These are phyloP conservation scores for Populus nigra DNA, from an alignment of 345 rosid genomes.

Conservation along the genomic window DNA sequence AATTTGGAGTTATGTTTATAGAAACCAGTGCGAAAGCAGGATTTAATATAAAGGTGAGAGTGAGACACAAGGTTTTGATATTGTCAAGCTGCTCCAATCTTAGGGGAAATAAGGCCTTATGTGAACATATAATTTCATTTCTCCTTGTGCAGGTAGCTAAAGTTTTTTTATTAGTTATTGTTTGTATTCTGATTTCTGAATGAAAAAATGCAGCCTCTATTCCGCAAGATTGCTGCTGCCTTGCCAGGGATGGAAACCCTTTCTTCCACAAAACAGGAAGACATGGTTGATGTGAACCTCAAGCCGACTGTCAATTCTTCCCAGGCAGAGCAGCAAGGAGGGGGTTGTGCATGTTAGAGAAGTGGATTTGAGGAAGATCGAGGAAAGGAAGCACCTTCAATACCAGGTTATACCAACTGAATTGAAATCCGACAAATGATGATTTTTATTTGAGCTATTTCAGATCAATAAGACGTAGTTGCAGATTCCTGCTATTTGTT, in stretches of 20 bases:
- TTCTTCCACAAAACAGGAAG: conserved; percentile 80
- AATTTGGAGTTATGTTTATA: conserved; percentile 80
- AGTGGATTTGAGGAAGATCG: not conserved
- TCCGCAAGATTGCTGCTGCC: conserved; percentile 91
- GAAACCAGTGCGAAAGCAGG: conserved; percentile 98
- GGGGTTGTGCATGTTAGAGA: conserved; percentile 78
- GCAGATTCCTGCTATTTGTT: not conserved
- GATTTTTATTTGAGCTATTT: conserved; percentile 5
- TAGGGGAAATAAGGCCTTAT: too few relatives aligned
- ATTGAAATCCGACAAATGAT: not conserved
- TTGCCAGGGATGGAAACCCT: conserved; percentile 96
- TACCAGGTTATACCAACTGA: not conserved
- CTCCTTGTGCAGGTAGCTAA: not conserved
- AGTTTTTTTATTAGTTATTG: not conserved
- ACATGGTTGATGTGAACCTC: conserved; percentile 95
- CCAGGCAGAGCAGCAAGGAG: conserved; percentile 72
- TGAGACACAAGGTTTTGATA: not conserved
- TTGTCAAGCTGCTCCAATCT: not conserved
- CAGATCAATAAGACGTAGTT: conserved; percentile 7
- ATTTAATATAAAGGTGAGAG: conserved; percentile 81
- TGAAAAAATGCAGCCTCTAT: conserved; percentile 63
- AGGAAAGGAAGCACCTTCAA: not conserved
- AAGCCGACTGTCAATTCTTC: conserved; percentile 69
- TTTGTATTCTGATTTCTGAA: not conserved
- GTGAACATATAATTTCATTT: too few relatives aligned